These are phyloP conservation scores for Phytophthora uliginosa DNA, from an alignment of 352 stramenopile genomes.

Conservation along the genomic window DNA sequence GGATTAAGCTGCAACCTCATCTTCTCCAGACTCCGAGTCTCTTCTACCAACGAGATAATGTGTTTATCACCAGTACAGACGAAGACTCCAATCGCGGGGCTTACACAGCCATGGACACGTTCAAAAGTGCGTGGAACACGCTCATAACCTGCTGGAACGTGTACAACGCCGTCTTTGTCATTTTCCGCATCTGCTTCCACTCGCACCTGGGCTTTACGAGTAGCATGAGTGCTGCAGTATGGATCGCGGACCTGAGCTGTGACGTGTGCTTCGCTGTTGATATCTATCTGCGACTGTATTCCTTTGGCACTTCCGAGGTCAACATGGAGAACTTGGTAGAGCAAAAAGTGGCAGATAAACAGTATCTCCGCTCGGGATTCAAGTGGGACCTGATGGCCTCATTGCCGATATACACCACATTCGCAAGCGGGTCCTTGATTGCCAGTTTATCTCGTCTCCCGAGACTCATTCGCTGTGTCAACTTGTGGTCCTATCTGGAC, in stretches of 20 bases:
- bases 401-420: conserved; percentile 67
- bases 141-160: conserved; percentile 58
- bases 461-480: conserved; percentile 43
- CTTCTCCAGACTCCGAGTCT: conserved; percentile 49
- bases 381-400: conserved; percentile 48
- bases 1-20: conserved; percentile 59
- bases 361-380: conserved; percentile 49
- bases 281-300: conserved; percentile 70
- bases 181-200: conserved; percentile 72
- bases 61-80: neutral
- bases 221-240: conserved; percentile 26
- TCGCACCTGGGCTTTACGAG: conserved; percentile 20
- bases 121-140: conserved; percentile 47
- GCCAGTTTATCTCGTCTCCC: conserved; percentile 61
- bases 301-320: conserved; percentile 63
- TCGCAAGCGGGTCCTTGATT: conserved; percentile 38
- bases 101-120: conserved; percentile 19
- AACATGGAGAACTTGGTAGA: conserved; percentile 51
- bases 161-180: conserved; percentile 70
- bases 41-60: conserved; percentile 56
- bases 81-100: conserved; percentile 16
- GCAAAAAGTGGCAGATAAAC: conserved; percentile 39
- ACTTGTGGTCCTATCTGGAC: conserved; percentile 50
- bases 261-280: conserved; percentile 52
- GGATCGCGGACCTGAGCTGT: conserved; percentile 37